phyloP scores from a whole-genome alignment of 441 rosid species.

The Pelargonium citronellum region DNA sequence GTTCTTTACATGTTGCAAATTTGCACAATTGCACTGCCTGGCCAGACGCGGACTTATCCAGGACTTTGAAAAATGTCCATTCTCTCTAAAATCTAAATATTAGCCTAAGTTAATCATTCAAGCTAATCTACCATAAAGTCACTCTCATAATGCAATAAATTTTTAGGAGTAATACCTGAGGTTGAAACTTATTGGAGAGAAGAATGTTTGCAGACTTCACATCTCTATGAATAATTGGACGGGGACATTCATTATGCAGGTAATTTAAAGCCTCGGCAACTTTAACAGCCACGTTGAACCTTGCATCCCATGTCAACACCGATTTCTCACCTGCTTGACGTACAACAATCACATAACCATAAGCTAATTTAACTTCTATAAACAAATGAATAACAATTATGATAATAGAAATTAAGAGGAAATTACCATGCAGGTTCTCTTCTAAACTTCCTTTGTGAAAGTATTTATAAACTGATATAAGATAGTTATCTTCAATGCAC shows the following conservation, averaged over 20 bases:
- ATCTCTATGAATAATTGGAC: slow-evolving; percentile 75
- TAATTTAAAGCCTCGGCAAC: slow-evolving; percentile 79
- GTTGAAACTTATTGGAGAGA: slow-evolving; percentile 76
- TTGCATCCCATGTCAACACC: slow-evolving; percentile 47
- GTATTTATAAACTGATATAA: slow-evolving; percentile 69
- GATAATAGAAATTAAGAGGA: not conserved
- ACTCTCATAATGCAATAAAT: not conserved
- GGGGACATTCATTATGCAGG: slow-evolving; percentile 57
- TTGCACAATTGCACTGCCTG: not conserved
- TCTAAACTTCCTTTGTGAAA: slow-evolving; percentile 83
- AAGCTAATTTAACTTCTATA: slow-evolving; percentile 3
- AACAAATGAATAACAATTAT: not conserved
- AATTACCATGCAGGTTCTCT: slow-evolving; percentile 72
- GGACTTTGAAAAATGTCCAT: not conserved
- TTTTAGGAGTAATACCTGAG: slow-evolving; percentile 40
- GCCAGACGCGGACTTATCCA: not conserved
- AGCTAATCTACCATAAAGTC: not conserved
- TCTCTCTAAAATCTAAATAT: not conserved
- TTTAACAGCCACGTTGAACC: slow-evolving; percentile 74
- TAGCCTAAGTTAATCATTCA: not conserved
- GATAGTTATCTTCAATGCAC: slow-evolving; percentile 59
- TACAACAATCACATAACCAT: slow-evolving; percentile 53
- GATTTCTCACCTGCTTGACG: slow-evolving; percentile 28
- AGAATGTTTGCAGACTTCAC: slow-evolving; percentile 91
- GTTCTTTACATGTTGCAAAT: not conserved